A percentile compares a stretch with the other conserved stretches of the same genome.
Conservation (phyloP, 768 basidiomycete genomes). For the Mrakia hoshinonis region DNA sequence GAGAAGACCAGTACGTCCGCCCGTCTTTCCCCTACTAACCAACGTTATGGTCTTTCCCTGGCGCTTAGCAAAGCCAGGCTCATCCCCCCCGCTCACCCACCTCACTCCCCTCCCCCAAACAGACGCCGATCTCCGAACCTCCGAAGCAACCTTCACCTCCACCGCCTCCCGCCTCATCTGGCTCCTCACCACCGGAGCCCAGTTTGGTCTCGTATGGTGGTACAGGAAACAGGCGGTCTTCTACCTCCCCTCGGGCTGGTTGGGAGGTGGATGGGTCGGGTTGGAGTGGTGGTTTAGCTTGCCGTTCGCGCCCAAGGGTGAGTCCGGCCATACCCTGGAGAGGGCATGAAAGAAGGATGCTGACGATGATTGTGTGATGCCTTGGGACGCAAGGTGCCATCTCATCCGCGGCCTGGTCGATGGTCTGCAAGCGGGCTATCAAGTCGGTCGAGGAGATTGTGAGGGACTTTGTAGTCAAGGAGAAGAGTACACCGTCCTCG, state of each 20-base stretch:
- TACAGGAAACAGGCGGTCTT: conserved; percentile 85
- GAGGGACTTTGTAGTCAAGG: conserved; percentile 48
- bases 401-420: conserved; percentile 88
- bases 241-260: conserved; percentile 80
- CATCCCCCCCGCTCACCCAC: too few relatives aligned
- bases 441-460: conserved; percentile 63
- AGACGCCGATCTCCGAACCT: conserved; percentile 61
- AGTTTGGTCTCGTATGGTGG: conserved; percentile 81
- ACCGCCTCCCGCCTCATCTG: conserved; percentile 69
- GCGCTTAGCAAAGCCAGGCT: too few relatives aligned
- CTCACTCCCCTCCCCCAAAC: neutral
- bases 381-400: conserved; percentile 60
- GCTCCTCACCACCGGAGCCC: conserved; percentile 76
- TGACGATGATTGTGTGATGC: neutral
- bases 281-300: conserved; percentile 72
- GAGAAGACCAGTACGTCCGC: conserved; percentile 69
- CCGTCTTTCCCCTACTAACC: neutral
- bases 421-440: conserved; percentile 83
- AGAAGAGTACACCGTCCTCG: neutral
- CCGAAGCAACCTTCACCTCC: conserved; percentile 56
- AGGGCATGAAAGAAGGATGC: neutral
- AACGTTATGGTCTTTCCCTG: too few relatives aligned
- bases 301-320: conserved; percentile 26
- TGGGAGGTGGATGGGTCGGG: conserved; percentile 48
- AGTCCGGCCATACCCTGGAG: neutral